These are phyloP conservation scores for Arabis hirsuta DNA, from an alignment of 345 rosid species.

Conservation along the genomic window DNA sequence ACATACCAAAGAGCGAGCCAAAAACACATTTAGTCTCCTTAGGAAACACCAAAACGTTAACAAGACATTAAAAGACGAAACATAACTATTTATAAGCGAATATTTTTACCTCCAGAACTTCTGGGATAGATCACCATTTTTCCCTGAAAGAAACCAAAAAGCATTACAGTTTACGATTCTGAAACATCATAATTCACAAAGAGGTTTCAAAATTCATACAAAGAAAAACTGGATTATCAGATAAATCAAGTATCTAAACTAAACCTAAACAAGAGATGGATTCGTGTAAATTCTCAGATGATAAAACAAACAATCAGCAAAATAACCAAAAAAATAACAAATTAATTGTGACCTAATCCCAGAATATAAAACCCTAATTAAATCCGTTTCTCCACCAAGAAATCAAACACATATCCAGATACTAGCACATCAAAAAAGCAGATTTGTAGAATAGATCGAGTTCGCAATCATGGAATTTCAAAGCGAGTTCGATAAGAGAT, in stretches of 20 bases:
- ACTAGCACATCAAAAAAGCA: conserved; percentile 8
- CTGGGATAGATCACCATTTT: conserved; percentile 78
- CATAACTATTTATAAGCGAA: neutral
- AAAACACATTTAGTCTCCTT: conserved; percentile 23
- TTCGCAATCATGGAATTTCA: neutral
- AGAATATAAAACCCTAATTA: conserved; percentile 16
- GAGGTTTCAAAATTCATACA: conserved; percentile 7
- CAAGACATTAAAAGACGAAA: neutral
- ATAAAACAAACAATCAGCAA: neutral
- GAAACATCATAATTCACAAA: conserved; percentile 10
- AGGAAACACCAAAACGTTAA: neutral
- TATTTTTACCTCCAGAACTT: conserved; percentile 91
- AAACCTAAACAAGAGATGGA: neutral
- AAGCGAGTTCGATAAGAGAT: neutral
- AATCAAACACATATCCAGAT: neutral
- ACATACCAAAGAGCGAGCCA: conserved; percentile 16
- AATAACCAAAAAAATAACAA: neutral
- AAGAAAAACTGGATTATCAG: neutral
- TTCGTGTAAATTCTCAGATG: neutral
- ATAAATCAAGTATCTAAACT: neutral
- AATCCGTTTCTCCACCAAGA: neutral
- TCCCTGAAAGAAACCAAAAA: conserved; percentile 57
- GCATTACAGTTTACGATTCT: neutral
- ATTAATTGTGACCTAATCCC: neutral
- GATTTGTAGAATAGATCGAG: conserved; percentile 26